Evolutionary conservation across 2,329 filamentous ascomycete genomes (phyloP).

Genomic region (Penicillium polonicum): DNA sequence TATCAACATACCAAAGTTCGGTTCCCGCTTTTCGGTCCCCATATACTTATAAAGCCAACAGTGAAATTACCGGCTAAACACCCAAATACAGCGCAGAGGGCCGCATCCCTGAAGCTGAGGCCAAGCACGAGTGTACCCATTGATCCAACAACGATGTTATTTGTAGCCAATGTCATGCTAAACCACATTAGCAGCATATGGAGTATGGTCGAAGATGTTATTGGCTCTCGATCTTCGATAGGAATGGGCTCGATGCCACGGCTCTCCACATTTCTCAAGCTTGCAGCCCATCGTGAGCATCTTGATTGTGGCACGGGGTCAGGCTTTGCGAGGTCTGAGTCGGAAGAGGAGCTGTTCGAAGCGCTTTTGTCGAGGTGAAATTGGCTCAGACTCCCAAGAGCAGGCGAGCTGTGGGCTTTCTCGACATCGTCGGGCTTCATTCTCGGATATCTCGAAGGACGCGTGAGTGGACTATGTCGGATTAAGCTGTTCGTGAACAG

Average conservation of each 20-base stretch:
- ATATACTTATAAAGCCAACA: constrained; percentile 45
- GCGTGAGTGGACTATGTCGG: not conserved
- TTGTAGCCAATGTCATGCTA: constrained; percentile 41
- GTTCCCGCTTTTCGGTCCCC: constrained; percentile 44
- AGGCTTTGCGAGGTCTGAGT: constrained; percentile 10
- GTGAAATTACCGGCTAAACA: constrained; percentile 34
- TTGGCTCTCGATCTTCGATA: constrained; percentile 28
- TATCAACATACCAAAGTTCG: constrained; percentile 40
- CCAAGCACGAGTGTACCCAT: constrained; percentile 42
- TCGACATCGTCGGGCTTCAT: constrained; percentile 28
- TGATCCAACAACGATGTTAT: constrained; percentile 45
- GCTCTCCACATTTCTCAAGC: constrained; percentile 28
- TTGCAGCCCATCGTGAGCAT: constrained; percentile 26
- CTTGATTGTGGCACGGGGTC: constrained; percentile 10
- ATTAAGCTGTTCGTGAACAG: not conserved
- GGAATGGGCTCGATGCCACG: constrained; percentile 31
- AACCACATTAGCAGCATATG: constrained; percentile 41
- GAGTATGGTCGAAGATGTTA: constrained; percentile 27
- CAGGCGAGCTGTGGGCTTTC: constrained; percentile 26
- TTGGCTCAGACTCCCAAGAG: constrained; percentile 25
- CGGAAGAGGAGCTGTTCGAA: constrained; percentile 2
- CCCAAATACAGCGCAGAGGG: constrained; percentile 40
- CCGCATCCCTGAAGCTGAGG: constrained; percentile 43
- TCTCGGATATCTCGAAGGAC: not conserved
- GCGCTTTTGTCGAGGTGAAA: constrained; percentile 22